Conservation (phyloP, 192 early-diverging fungal species). For the Coemansia sp. region DNA sequence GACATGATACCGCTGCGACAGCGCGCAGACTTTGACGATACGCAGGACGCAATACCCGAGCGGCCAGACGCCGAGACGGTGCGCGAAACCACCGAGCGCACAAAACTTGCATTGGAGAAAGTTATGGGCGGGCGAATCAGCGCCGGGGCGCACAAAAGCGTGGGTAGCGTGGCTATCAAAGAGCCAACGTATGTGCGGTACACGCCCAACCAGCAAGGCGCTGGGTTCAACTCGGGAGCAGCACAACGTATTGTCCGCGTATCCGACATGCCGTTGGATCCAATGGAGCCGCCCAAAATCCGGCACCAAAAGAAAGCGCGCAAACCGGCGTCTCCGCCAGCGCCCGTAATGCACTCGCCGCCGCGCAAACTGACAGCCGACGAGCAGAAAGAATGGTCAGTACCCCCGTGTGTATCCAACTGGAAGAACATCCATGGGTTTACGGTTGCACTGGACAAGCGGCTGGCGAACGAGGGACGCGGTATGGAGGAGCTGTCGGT, state of each 20-base stretch:
- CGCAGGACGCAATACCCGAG: slow-evolving; percentile 68
- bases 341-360: slow-evolving; percentile 98
- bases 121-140: slow-evolving; percentile 77
- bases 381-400: slow-evolving; percentile 95
- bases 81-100: slow-evolving; percentile 81
- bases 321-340: slow-evolving; percentile 84
- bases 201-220: slow-evolving; percentile 77
- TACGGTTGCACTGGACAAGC: slow-evolving; percentile 98
- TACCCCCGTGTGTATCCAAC: slow-evolving; percentile 98
- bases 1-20: slow-evolving; percentile 75
- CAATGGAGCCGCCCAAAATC: slow-evolving; percentile 93
- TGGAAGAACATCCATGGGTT: slow-evolving; percentile 99
- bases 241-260: slow-evolving; percentile 91
- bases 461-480: slow-evolving; percentile 94
- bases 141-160: slow-evolving; percentile 53
- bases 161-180: slow-evolving; percentile 34
- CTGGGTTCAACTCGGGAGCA: slow-evolving; percentile 69
- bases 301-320: slow-evolving; percentile 89
- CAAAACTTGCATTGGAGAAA: slow-evolving; percentile 85
- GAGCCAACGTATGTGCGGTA: slow-evolving; percentile 89
- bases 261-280: slow-evolving; percentile 93
- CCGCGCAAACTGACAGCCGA: slow-evolving; percentile 95
- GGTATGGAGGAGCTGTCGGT: slow-evolving; percentile 88
- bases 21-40: slow-evolving; percentile 61
- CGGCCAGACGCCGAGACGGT: slow-evolving; percentile 81